Conservation (phyloP, 257 asterid species). For the Ehretia macrophylla region DNA sequence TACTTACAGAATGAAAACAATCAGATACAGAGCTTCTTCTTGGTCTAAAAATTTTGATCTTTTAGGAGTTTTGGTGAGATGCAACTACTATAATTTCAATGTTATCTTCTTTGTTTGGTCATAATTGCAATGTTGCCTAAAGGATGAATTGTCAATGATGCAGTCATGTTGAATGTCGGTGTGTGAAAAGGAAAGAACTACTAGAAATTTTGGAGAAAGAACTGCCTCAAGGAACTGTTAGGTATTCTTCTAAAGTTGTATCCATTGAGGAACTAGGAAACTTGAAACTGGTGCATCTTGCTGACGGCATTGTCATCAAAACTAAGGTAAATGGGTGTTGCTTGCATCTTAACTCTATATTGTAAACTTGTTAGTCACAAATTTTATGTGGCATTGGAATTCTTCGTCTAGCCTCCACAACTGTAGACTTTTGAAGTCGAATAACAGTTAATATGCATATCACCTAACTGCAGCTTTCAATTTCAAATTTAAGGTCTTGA, state of each 20-base stretch:
- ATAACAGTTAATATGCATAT: no score
- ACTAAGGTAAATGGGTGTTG: slow-evolving; percentile 38
- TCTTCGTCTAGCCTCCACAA: no score
- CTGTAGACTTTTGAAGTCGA: no score
- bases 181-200: slow-evolving; percentile 56
- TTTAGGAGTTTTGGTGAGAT: no score
- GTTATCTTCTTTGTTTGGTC: no score
- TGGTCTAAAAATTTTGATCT: no score
- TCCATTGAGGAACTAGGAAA: slow-evolving; percentile 57
- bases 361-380: background rate
- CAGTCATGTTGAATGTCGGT: slow-evolving; percentile 50
- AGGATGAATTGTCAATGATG: slow-evolving; percentile 9
- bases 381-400: no score
- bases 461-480: background rate
- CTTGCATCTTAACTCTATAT: no score
- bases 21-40: no score
- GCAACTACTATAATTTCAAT: no score
- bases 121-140: no score
- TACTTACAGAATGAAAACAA: no score
- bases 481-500: slow-evolving; percentile 44
- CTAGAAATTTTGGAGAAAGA: slow-evolving; percentile 55
- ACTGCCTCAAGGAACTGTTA: slow-evolving; percentile 58
- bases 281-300: slow-evolving; percentile 60
- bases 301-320: slow-evolving; percentile 59
- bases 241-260: slow-evolving; percentile 70